A percentile compares a stretch with the other conserved stretches of the same genome.
Evolutionary conservation across 192 early-diverging fungal species (phyloP).

Genomic region (Glomus cerebriforme): DNA sequence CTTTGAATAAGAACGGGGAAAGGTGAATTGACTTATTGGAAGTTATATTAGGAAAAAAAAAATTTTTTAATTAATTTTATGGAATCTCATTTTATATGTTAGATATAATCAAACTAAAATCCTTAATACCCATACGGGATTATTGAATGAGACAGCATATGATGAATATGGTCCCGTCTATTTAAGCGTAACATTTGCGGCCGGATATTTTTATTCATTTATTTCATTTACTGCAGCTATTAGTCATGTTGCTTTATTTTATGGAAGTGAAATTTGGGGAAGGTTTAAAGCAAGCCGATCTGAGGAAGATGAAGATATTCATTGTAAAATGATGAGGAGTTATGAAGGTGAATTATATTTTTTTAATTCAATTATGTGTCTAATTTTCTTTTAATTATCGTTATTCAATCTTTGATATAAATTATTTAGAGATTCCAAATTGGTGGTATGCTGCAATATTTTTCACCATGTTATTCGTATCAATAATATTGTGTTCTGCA

Average conservation of each 20-base stretch:
- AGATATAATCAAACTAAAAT: conserved; percentile 59
- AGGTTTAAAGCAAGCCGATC: conserved; percentile 30
- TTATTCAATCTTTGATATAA: neutral
- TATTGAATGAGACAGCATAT: conserved; percentile 49
- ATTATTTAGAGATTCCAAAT: conserved; percentile 55
- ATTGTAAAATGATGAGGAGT: conserved; percentile 45
- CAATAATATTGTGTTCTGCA: conserved; percentile 40
- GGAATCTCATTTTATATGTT: neutral
- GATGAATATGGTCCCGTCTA: conserved; percentile 48
- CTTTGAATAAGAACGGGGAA: conserved; percentile 9
- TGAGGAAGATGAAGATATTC: conserved; percentile 39
- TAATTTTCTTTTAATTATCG: neutral
- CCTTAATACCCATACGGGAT: conserved; percentile 37
- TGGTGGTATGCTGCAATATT: conserved; percentile 55
- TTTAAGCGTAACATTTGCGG: conserved; percentile 52
- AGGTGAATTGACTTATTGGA: neutral
- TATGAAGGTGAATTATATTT: conserved; percentile 27
- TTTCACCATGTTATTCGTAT: conserved; percentile 35
- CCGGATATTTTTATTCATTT: conserved; percentile 52
- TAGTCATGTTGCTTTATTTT: conserved; percentile 59
- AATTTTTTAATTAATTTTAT: neutral
- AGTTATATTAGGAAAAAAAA: neutral
- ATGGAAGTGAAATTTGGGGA: conserved; percentile 61
- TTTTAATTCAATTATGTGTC: neutral
- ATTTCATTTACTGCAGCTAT: conserved; percentile 56